These are phyloP conservation scores for Pestalotiopsis sp. DNA, from an alignment of 2,329 filamentous ascomycete species.

Conservation along the genomic window DNA sequence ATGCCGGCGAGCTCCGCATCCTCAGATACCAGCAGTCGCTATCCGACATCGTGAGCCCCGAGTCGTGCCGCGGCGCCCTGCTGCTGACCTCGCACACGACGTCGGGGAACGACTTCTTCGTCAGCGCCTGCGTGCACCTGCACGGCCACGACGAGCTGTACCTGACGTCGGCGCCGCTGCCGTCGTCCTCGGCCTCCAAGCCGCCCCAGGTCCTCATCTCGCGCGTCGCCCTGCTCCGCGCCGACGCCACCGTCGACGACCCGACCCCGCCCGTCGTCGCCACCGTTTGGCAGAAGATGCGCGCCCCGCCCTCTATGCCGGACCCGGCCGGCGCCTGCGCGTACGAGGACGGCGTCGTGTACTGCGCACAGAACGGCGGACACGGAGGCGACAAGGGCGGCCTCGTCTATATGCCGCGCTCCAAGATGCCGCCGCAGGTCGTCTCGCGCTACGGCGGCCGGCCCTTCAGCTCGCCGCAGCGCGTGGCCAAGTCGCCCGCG, in stretches of 20 bases:
- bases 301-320: conserved; percentile 42
- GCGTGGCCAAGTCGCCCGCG: conserved; percentile 32
- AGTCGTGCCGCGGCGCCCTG: not conserved
- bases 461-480: conserved; percentile 49
- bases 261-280: conserved; percentile 25
- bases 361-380: conserved; percentile 41
- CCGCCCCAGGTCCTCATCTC: conserved; percentile 48
- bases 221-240: conserved; percentile 28
- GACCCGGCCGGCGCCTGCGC: conserved; percentile 44
- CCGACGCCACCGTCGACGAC: not conserved
- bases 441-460: conserved; percentile 44
- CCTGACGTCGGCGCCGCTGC: conserved; percentile 45
- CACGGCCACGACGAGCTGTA: conserved; percentile 43
- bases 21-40: not conserved
- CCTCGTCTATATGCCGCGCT: conserved; percentile 33
- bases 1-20: not conserved
- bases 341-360: conserved; percentile 43
- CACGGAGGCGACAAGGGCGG: conserved; percentile 25
- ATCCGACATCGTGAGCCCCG: not conserved
- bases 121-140: conserved; percentile 45
- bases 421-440: conserved; percentile 34
- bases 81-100: conserved; percentile 20
- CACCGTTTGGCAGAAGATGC: conserved; percentile 42
- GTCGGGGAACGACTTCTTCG: conserved; percentile 47
- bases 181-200: conserved; percentile 35